These are phyloP conservation scores for Oxytropis ochrocephala DNA, from an alignment of 306 rosid species.

Conservation along the genomic window DNA sequence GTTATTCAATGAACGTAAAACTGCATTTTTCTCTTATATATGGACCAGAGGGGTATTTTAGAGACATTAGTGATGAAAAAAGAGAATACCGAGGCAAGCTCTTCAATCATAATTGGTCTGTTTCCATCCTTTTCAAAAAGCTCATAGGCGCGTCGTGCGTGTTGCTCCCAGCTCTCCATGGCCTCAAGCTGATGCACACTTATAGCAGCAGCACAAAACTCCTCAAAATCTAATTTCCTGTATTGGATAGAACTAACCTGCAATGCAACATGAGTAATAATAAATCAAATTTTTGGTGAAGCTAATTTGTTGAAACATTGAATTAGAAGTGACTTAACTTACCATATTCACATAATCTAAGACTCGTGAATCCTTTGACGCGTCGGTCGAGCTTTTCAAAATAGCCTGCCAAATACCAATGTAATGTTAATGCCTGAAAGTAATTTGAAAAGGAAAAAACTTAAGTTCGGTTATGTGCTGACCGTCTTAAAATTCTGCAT, in stretches of 20 bases:
- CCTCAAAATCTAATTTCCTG: slow-evolving; percentile 72
- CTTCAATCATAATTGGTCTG: slow-evolving; percentile 76
- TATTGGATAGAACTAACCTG: slow-evolving; percentile 72
- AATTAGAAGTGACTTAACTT: slow-evolving; percentile 5
- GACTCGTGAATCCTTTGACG: slow-evolving; percentile 66
- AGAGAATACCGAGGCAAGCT: slow-evolving; percentile 63
- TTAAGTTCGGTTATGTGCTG: slow-evolving; percentile 1
- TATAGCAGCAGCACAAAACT: slow-evolving; percentile 72
- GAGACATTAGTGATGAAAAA: background rate
- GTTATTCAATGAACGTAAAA: too few species aligned
- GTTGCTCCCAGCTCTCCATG: slow-evolving; percentile 67
- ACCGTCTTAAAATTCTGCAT: slow-evolving; percentile 83
- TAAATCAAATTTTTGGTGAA: background rate
- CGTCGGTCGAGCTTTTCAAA: slow-evolving; percentile 53
- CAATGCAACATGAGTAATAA: background rate
- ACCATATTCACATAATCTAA: slow-evolving; percentile 58
- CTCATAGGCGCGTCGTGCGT: slow-evolving; percentile 72
- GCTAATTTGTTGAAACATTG: background rate
- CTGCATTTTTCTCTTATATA: too few species aligned
- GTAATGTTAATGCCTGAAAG: slow-evolving; percentile 10
- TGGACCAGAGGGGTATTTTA: background rate
- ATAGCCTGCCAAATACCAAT: slow-evolving; percentile 54
- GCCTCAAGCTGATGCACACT: slow-evolving; percentile 80
- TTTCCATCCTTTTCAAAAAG: slow-evolving; percentile 82
- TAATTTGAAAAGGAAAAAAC: background rate